A percentile compares a stretch with the other conserved stretches of the same genome.
These are phyloP conservation scores for Gloeostereum incarnatum DNA, from an alignment of 768 basidiomycete genomes.

Conservation along the genomic window DNA sequence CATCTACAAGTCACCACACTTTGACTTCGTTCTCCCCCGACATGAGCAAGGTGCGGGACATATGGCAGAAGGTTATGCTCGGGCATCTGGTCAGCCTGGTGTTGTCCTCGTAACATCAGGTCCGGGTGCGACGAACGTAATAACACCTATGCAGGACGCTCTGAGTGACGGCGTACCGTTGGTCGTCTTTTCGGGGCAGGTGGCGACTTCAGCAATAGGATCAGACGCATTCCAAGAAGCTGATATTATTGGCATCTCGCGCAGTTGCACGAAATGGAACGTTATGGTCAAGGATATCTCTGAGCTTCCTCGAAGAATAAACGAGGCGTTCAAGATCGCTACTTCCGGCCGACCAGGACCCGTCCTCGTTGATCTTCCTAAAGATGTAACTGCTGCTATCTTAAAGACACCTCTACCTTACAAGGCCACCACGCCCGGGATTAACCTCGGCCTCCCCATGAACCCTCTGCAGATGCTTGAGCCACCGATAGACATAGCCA, in stretches of 20 bases:
- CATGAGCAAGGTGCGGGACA: slow-evolving; percentile 99
- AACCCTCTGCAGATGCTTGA: slow-evolving; percentile 59
- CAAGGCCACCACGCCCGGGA: slow-evolving; percentile 80
- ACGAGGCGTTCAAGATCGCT: slow-evolving; percentile 99
- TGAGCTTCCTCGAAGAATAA: slow-evolving; percentile 91
- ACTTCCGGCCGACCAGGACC: slow-evolving; percentile 96
- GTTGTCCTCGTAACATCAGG: slow-evolving; percentile 98
- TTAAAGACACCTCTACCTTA: slow-evolving; percentile 77
- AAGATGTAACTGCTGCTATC: slow-evolving; percentile 93
- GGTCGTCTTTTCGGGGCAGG: slow-evolving; percentile 94
- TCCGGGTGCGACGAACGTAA: slow-evolving; percentile 95
- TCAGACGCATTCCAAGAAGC: slow-evolving; percentile 99
- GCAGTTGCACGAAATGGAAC: slow-evolving; percentile 99
- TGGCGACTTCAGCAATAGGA: slow-evolving; percentile 99
- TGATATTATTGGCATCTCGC: slow-evolving; percentile 91
- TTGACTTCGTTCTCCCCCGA: slow-evolving; percentile 90
- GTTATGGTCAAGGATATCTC: slow-evolving; percentile 98
- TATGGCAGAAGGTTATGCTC: slow-evolving; percentile 98
- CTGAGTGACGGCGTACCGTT: slow-evolving; percentile 90
- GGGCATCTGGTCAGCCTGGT: slow-evolving; percentile 94
- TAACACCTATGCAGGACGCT: slow-evolving; percentile 98
- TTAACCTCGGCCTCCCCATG: slow-evolving; percentile 59
- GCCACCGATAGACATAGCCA: slow-evolving; percentile 49
- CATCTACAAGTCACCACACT: slow-evolving; percentile 92
- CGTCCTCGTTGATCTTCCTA: slow-evolving; percentile 97